phyloP scores from a whole-genome alignment of 495 filamentous ascomycete genomes.

The Glarea lozoyensis region DNA sequence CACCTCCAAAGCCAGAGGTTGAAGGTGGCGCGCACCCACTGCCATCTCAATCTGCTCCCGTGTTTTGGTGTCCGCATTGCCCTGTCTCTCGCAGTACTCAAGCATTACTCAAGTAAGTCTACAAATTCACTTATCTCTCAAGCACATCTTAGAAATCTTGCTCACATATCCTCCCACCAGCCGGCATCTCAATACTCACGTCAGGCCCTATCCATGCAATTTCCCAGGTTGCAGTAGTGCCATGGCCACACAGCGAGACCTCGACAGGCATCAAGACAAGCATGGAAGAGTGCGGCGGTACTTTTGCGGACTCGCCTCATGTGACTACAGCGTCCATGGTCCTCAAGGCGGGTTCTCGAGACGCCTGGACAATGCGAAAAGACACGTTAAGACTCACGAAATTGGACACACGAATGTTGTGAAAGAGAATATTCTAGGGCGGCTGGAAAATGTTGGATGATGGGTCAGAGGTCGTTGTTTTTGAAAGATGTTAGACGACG shows the following conservation, averaged over 20 bases:
- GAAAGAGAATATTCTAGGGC: slow-evolving; percentile 12
- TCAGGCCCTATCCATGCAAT: slow-evolving; percentile 5
- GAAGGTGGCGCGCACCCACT: neutral
- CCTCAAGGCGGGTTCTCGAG: slow-evolving; percentile 4
- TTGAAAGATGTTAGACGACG: slow-evolving; percentile 12
- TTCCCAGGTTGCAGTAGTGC: slow-evolving; percentile 2
- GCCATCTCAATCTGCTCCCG: neutral
- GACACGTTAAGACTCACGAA: slow-evolving; percentile 8
- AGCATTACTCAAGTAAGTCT: slow-evolving; percentile 10
- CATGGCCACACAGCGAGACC: slow-evolving; percentile 7
- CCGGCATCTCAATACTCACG: slow-evolving; percentile 11
- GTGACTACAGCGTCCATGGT: slow-evolving; percentile 3
- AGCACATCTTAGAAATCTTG: neutral
- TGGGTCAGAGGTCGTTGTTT: slow-evolving; percentile 1
- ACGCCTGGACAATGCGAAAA: slow-evolving; percentile 13
- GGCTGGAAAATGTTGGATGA: slow-evolving; percentile 5
- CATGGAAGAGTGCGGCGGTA: slow-evolving; percentile 7
- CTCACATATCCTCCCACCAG: neutral
- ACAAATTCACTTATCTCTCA: neutral
- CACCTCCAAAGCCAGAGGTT: neutral
- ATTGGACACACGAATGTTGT: slow-evolving; percentile 4
- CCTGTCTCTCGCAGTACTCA: neutral
- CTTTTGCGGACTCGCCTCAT: slow-evolving; percentile 1
- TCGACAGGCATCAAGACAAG: slow-evolving; percentile 8
- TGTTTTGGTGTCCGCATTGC: slow-evolving; percentile 4